phyloP scores from a whole-genome alignment of 2,329 filamentous ascomycete genomes.

The Xylariaceae sp. region DNA sequence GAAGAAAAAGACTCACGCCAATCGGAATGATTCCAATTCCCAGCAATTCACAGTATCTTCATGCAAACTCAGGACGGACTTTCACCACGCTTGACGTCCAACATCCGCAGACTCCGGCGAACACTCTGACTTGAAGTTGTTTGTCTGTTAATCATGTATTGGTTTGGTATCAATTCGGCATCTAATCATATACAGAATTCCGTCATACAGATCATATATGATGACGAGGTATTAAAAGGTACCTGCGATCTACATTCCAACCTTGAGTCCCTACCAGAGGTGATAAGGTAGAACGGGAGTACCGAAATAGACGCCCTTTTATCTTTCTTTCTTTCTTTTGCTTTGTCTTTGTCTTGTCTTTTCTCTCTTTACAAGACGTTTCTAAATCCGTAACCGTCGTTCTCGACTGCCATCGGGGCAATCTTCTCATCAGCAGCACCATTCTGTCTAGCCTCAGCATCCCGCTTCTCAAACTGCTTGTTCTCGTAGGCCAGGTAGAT shows the following conservation, averaged over 20 bases:
- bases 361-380: conserved; percentile 18
- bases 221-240: background rate
- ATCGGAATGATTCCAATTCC: background rate
- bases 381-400: conserved; percentile 21
- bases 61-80: background rate
- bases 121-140: too few species aligned
- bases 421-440: conserved; percentile 3
- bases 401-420: conserved; percentile 10
- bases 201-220: too few species aligned
- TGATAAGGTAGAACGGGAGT: background rate
- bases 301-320: background rate
- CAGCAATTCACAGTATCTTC: background rate
- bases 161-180: too few species aligned
- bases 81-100: too few species aligned
- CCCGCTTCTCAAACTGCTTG: conserved; percentile 29
- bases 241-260: too few species aligned
- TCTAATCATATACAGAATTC: too few species aligned
- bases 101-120: too few species aligned
- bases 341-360: background rate
- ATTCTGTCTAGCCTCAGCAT: conserved; percentile 21
- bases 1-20: background rate
- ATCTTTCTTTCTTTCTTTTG: background rate
- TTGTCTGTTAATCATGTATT: too few species aligned
- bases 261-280: background rate
- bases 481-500: conserved; percentile 34